A percentile compares a stretch with the other conserved stretches of the same genome.
These are phyloP conservation scores for Candida sanyaensis DNA, from an alignment of 1,139 yeast genomes.

Conservation along the genomic window DNA sequence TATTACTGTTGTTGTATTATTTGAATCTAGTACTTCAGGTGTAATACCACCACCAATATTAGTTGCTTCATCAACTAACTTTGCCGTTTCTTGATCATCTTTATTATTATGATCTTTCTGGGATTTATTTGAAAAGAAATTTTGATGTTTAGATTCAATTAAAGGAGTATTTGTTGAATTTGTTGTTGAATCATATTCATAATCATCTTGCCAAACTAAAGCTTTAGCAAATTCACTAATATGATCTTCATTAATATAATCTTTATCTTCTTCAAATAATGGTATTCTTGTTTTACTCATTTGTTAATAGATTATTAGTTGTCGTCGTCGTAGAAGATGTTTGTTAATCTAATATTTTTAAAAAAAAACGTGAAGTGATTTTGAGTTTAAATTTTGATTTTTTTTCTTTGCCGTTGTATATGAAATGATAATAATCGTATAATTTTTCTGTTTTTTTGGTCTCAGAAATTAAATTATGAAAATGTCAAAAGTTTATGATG, in stretches of 20 bases:
- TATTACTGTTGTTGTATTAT: background rate
- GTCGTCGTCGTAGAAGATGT: background rate
- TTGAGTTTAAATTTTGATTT: too few species aligned
- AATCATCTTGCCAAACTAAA: slow-evolving; percentile 38
- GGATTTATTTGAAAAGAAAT: background rate
- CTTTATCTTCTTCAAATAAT: slow-evolving; percentile 31
- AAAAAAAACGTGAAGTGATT: background rate
- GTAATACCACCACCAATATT: background rate
- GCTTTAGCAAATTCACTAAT: slow-evolving; percentile 46
- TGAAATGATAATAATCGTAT: too few species aligned
- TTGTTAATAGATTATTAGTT: background rate
- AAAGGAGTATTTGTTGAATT: slow-evolving; percentile 13
- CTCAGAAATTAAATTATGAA: too few species aligned
- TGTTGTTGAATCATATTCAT: slow-evolving; percentile 19
- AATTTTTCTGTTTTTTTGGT: too few species aligned
- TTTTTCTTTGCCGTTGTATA: too few species aligned
- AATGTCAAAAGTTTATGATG: too few species aligned
- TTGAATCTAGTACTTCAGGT: background rate
- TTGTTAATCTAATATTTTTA: background rate
- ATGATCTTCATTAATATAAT: slow-evolving; percentile 39
- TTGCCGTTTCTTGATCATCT: background rate
- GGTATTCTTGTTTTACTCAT: slow-evolving; percentile 9
- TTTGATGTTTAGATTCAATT: slow-evolving; percentile 1
- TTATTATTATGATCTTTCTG: slow-evolving; percentile 4
- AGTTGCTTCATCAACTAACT: background rate